Evolutionary conservation across 768 basidiomycete species (phyloP).

Genomic region (Panellus pusillus): DNA sequence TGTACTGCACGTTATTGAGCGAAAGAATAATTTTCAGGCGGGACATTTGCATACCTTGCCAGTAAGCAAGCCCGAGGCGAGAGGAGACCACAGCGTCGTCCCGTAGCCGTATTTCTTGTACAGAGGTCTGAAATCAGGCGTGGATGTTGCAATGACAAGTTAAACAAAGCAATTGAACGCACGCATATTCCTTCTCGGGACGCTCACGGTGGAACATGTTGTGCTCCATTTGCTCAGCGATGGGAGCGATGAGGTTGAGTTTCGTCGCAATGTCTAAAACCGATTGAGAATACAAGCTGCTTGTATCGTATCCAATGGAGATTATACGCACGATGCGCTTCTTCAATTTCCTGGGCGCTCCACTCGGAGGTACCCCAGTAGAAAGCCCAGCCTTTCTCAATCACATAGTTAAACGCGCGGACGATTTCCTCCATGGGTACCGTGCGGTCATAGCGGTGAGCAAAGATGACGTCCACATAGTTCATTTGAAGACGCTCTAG

Average conservation of each 20-base stretch:
- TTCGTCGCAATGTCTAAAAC: constrained; percentile 63
- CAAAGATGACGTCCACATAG: constrained; percentile 74
- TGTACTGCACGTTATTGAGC: constrained; percentile 60
- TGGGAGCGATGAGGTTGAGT: constrained; percentile 66
- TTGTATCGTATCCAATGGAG: neutral
- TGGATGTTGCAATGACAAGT: too few species aligned
- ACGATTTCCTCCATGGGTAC: constrained; percentile 78
- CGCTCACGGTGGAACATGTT: constrained; percentile 77
- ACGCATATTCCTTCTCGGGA: constrained; percentile 81
- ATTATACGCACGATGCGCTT: constrained; percentile 58
- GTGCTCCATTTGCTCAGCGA: constrained; percentile 78
- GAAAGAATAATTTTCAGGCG: constrained; percentile 77
- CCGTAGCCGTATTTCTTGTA: constrained; percentile 70
- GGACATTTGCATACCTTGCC: constrained; percentile 63
- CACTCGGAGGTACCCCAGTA: constrained; percentile 84
- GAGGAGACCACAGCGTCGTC: constrained; percentile 73
- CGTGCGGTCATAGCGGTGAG: constrained; percentile 63
- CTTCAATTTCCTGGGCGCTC: constrained; percentile 68
- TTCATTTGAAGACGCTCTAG: constrained; percentile 70
- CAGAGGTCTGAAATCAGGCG: constrained; percentile 39
- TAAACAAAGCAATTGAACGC: constrained; percentile 17
- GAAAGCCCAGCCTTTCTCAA: constrained; percentile 71
- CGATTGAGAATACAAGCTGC: neutral
- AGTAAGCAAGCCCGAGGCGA: constrained; percentile 73
- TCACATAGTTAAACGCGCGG: constrained; percentile 77